Conservation (phyloP, 306 rosid species). For the Oemleria cerasiformis region DNA sequence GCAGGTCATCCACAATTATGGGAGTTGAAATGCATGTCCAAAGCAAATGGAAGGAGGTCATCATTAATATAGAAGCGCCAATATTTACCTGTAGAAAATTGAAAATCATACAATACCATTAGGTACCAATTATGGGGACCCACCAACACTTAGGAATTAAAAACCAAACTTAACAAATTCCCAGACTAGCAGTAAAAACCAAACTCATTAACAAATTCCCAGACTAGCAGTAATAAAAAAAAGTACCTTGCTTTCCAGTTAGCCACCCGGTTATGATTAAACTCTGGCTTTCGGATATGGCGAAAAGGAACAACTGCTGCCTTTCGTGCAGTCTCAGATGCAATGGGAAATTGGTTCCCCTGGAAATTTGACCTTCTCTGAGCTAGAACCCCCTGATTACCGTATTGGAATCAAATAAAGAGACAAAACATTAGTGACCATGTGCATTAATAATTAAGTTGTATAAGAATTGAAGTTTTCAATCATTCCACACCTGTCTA, state of each 20-base stretch:
- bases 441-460: neutral
- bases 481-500: slow-evolving; percentile 59
- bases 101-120: neutral
- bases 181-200: neutral
- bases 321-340: slow-evolving; percentile 64
- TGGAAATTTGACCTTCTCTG: slow-evolving; percentile 80
- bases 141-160: neutral
- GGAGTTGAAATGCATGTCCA: slow-evolving; percentile 31
- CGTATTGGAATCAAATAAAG: neutral
- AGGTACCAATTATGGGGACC: slow-evolving; percentile 11
- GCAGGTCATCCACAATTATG: slow-evolving; percentile 30
- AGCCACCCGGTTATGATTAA: slow-evolving; percentile 44
- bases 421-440: neutral
- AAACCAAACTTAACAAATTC: neutral
- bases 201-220: neutral
- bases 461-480: neutral
- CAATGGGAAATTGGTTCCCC: slow-evolving; percentile 70
- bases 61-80: slow-evolving; percentile 46
- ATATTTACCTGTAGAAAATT: slow-evolving; percentile 65
- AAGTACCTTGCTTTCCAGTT: slow-evolving; percentile 84
- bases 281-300: slow-evolving; percentile 26
- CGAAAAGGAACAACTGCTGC: slow-evolving; percentile 66
- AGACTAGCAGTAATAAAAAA: neutral
- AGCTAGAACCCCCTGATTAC: slow-evolving; percentile 67
- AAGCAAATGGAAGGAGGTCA: slow-evolving; percentile 51